Conservation (phyloP, 2,329 filamentous ascomycete species). For the Rosellinia necatrix region DNA sequence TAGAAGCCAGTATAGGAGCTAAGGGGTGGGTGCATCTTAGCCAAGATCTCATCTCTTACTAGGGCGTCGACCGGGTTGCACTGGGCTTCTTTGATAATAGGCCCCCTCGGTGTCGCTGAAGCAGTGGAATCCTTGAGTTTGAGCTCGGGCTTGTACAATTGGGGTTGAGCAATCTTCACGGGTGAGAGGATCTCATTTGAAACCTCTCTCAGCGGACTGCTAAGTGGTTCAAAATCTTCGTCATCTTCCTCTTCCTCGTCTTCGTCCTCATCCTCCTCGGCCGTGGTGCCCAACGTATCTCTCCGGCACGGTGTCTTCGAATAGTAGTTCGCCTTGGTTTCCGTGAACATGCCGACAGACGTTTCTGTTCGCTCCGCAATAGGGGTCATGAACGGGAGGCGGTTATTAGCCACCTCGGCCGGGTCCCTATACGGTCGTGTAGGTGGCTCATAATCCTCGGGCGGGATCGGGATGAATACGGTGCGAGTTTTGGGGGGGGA, state of each 20-base stretch:
- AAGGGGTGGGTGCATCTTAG: slow-evolving; percentile 73
- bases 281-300: slow-evolving; percentile 35
- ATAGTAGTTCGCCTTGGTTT: slow-evolving; percentile 61
- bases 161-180: slow-evolving; percentile 56
- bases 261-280: slow-evolving; percentile 39
- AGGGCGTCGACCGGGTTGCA: slow-evolving; percentile 88
- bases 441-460: slow-evolving; percentile 84
- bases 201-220: slow-evolving; percentile 75
- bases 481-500: slow-evolving; percentile 62
- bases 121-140: slow-evolving; percentile 37
- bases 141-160: slow-evolving; percentile 49
- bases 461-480: slow-evolving; percentile 77
- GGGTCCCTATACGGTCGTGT: slow-evolving; percentile 81
- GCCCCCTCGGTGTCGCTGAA: slow-evolving; percentile 58
- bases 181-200: slow-evolving; percentile 56
- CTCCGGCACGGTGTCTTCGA: slow-evolving; percentile 79
- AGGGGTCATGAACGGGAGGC: slow-evolving; percentile 96
- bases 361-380: slow-evolving; percentile 95
- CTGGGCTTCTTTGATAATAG: slow-evolving; percentile 78
- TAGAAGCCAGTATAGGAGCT: slow-evolving; percentile 78
- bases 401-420: slow-evolving; percentile 80
- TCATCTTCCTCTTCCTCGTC: slow-evolving; percentile 41
- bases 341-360: slow-evolving; percentile 72
- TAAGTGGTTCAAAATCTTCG: slow-evolving; percentile 50
- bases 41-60: slow-evolving; percentile 75